These are phyloP conservation scores for Silene noctiflora DNA, from an alignment of 179 eudicot species.

Conservation along the genomic window DNA sequence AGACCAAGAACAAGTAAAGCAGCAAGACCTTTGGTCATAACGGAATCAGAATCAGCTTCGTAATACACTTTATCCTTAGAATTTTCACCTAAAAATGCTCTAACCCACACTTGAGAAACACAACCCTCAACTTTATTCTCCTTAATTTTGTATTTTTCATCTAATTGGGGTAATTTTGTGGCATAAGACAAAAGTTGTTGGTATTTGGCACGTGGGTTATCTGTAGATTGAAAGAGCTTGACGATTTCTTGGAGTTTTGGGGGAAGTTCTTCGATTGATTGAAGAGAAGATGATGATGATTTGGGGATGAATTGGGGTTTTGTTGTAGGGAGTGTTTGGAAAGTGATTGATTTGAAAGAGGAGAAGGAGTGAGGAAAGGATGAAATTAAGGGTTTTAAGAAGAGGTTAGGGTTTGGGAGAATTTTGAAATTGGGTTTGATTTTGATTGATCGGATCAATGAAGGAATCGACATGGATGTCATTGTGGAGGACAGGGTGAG, in stretches of 20 bases:
- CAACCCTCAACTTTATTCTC: conserved; percentile 87
- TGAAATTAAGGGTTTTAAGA: conserved; percentile 32
- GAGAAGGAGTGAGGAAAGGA: conserved; percentile 18
- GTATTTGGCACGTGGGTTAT: conserved; percentile 66
- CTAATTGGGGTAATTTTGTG: conserved; percentile 43
- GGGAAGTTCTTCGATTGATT: conserved; percentile 58
- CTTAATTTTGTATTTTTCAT: conserved; percentile 42
- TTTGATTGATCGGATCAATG: conserved; percentile 31
- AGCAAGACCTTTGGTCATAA: conserved; percentile 70
- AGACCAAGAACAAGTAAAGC: conserved; percentile 80
- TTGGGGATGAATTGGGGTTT: conserved; percentile 38
- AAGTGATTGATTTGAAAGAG: conserved; percentile 41
- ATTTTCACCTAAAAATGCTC: conserved; percentile 49
- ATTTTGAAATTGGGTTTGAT: not conserved
- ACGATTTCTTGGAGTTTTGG: conserved; percentile 71
- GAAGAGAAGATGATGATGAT: conserved; percentile 30
- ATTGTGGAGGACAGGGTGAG: not conserved
- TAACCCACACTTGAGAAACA: conserved; percentile 90
- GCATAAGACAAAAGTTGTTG: conserved; percentile 67
- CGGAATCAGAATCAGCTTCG: conserved; percentile 75
- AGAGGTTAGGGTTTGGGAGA: conserved; percentile 32
- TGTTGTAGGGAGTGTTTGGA: conserved; percentile 49
- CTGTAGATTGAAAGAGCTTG: conserved; percentile 57
- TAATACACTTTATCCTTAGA: conserved; percentile 42
- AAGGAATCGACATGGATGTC: conserved; percentile 46